These are phyloP conservation scores for Nidula microcarpa DNA, from an alignment of 768 basidiomycete genomes.

Conservation along the genomic window DNA sequence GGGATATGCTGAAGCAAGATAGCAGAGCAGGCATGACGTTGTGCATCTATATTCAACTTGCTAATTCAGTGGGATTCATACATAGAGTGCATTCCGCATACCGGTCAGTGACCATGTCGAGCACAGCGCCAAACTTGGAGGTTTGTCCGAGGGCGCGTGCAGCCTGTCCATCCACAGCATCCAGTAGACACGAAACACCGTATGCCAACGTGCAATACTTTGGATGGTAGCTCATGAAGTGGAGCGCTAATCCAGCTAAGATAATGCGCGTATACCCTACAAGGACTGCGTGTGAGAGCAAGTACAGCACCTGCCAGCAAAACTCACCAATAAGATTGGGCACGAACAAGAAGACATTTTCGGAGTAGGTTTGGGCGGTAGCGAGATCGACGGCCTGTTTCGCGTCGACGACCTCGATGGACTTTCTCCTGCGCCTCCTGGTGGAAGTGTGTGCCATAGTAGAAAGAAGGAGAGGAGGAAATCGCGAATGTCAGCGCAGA, in stretches of 20 bases:
- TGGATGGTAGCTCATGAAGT: conserved; percentile 94
- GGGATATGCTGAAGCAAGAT: conserved; percentile 89
- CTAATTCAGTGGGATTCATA: conserved; percentile 1
- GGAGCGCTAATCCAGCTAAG: conserved; percentile 82
- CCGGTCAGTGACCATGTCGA: conserved; percentile 99
- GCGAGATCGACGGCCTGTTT: conserved; percentile 86
- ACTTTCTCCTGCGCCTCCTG: conserved; percentile 37
- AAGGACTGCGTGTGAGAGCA: conserved; percentile 8
- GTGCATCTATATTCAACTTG: conserved; percentile 65
- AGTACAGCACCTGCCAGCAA: conserved; percentile 4
- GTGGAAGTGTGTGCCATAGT: conserved; percentile 29
- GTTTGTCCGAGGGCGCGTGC: conserved; percentile 87
- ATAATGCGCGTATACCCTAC: conserved; percentile 89
- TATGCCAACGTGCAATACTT: conserved; percentile 90
- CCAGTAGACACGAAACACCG: conserved; percentile 85
- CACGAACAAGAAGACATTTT: conserved; percentile 96
- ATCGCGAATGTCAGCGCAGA: too few relatives aligned
- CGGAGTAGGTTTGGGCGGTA: conserved; percentile 80
- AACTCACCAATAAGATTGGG: conserved; percentile 91
- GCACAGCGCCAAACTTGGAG: conserved; percentile 94
- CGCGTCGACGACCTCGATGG: conserved; percentile 75
- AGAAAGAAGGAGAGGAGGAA: not conserved
- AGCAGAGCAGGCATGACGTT: conserved; percentile 91
- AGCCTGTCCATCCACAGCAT: conserved; percentile 93
- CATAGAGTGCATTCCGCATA: conserved; percentile 28